These are phyloP conservation scores for Aquilaria sinensis DNA, from an alignment of 345 rosid species.

Conservation along the genomic window DNA sequence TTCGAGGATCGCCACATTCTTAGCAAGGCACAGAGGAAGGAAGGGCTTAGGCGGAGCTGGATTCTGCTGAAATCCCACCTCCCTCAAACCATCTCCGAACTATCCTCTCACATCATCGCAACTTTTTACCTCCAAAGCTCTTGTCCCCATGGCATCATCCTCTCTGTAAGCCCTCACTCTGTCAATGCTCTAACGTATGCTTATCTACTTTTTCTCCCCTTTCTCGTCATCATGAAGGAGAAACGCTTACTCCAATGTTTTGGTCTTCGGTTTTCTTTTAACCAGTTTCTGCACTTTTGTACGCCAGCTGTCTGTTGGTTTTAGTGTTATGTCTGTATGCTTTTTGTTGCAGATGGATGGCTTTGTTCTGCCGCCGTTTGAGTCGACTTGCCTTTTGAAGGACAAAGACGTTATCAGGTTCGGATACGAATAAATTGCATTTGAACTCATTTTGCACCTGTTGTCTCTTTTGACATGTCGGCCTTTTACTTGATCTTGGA, in stretches of 20 bases:
- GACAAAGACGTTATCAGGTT: constrained; percentile 79
- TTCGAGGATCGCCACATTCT: constrained; percentile 44
- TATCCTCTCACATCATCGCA: constrained; percentile 48
- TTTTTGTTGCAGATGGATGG: constrained; percentile 79
- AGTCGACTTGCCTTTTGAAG: constrained; percentile 62
- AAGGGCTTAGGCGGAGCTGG: constrained; percentile 73
- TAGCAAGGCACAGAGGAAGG: constrained; percentile 48
- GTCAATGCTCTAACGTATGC: constrained; percentile 14
- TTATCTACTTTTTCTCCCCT: neutral
- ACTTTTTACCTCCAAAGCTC: constrained; percentile 48
- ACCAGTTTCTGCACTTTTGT: no score
- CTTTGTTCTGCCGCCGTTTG: constrained; percentile 78
- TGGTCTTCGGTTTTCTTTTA: constrained; percentile 11
- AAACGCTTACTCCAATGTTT: neutral
- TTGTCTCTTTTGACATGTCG: neutral
- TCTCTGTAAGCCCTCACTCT: constrained; percentile 42
- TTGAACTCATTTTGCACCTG: neutral
- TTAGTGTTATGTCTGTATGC: neutral
- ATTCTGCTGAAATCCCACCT: constrained; percentile 65
- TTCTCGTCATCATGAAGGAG: no score
- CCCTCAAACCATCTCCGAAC: constrained; percentile 50
- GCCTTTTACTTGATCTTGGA: neutral
- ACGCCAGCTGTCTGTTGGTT: neutral
- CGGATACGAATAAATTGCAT: constrained; percentile 15
- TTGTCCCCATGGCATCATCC: constrained; percentile 72